Evolutionary conservation across 768 basidiomycete genomes (phyloP).

Genomic region (Suillus cothurnatus): DNA sequence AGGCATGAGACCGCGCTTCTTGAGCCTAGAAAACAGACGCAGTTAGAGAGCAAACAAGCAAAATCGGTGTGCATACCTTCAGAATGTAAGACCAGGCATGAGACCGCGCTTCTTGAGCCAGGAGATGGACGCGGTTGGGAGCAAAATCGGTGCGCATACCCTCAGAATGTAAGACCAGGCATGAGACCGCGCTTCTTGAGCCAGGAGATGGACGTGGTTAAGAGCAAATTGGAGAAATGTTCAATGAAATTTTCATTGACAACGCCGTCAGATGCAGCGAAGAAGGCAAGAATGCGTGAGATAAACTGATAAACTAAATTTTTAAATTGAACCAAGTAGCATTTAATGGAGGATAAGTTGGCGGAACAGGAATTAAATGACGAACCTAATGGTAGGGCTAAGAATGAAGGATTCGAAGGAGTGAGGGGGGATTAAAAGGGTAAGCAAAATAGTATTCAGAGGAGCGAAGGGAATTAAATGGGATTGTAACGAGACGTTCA

Average conservation of each 20-base stretch:
- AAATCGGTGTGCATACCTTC: constrained; percentile 98
- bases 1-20: constrained; percentile 84
- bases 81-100: constrained; percentile 58
- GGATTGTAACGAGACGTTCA: background rate
- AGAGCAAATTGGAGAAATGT: constrained; percentile 77
- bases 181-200: constrained; percentile 95
- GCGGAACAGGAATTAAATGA: background rate
- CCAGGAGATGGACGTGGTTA: constrained; percentile 86
- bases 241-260: constrained; percentile 96
- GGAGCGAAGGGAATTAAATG: background rate
- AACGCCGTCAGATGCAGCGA: constrained; percentile 93
- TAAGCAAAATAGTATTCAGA: background rate
- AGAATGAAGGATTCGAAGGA: background rate
- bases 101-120: constrained; percentile 56
- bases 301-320: constrained; percentile 62
- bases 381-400: background rate
- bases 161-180: constrained; percentile 61
- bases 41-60: constrained; percentile 46
- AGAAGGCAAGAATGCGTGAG: constrained; percentile 90
- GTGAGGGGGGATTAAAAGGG: background rate
- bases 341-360: background rate
- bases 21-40: constrained; percentile 72
- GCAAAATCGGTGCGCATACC: constrained; percentile 92
- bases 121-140: constrained; percentile 70
- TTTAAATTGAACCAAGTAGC: background rate